Conservation (phyloP, 1,284 basidiomycete genomes). For the Ganoderma boninense region DNA sequence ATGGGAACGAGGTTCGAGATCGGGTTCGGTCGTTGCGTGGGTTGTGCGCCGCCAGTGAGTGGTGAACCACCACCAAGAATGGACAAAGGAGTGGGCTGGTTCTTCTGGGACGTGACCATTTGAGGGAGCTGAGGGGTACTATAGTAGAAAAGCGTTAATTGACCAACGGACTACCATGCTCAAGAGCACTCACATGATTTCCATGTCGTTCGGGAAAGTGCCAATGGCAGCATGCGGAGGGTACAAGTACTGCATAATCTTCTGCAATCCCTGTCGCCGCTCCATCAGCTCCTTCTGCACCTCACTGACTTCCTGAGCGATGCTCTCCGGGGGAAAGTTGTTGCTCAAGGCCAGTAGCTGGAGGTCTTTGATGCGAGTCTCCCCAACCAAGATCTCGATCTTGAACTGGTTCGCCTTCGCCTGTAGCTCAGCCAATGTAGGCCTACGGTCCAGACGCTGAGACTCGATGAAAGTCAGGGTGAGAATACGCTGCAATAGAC, state of each 20-base stretch:
- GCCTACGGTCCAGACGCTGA: constrained; percentile 11
- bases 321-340: background rate
- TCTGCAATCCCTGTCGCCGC: constrained; percentile 9
- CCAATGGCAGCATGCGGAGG: background rate
- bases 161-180: background rate
- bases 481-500: constrained; percentile 30
- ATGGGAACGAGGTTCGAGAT: constrained; percentile 14
- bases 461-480: constrained; percentile 29
- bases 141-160: background rate
- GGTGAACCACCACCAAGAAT: constrained; percentile 15
- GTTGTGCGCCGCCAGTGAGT: constrained; percentile 19
- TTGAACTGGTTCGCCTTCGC: constrained; percentile 14
- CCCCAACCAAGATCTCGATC: constrained; percentile 10
- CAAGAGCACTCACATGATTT: constrained; percentile 20
- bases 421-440: constrained; percentile 20
- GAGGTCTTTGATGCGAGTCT: constrained; percentile 19
- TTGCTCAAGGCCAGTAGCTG: constrained; percentile 16
- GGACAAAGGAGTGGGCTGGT: constrained; percentile 29
- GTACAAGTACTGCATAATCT: constrained; percentile 12
- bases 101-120: constrained; percentile 21
- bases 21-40: constrained; percentile 20
- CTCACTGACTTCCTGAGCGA: constrained; percentile 21
- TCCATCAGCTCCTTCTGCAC: constrained; percentile 23
- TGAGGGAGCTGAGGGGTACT: constrained; percentile 33
- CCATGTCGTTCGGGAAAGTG: constrained; percentile 11